Conservation (phyloP, 164 flowering plant species). For the Protea cynaroides region DNA sequence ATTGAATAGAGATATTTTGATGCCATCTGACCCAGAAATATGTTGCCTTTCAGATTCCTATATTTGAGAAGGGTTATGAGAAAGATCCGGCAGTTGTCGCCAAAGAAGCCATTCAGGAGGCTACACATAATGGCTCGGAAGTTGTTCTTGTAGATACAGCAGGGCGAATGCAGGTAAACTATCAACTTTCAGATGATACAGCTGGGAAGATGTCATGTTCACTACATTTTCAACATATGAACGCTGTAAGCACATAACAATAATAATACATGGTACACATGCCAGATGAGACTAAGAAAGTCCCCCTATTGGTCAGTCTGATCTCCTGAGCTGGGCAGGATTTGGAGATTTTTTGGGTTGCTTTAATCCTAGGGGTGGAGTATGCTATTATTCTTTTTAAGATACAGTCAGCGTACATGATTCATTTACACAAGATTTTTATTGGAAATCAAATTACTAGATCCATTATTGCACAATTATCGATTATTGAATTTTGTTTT, state of each 20-base stretch:
- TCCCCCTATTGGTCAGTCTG: not conserved
- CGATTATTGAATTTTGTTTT: too few species aligned
- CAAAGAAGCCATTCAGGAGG: constrained; percentile 96
- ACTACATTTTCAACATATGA: not conserved
- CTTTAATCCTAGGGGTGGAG: too few species aligned
- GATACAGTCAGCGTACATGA: too few species aligned
- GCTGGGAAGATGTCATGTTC: not conserved
- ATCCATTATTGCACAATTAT: too few species aligned
- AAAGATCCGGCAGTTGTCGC: constrained; percentile 97
- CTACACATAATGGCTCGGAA: constrained; percentile 76
- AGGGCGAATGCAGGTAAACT: constrained; percentile 88
- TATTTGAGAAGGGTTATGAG: constrained; percentile 96
- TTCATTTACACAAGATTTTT: too few species aligned
- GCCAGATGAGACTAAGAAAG: not conserved
- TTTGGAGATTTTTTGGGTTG: too few species aligned
- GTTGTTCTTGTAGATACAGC: constrained; percentile 99
- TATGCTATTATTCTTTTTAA: too few species aligned
- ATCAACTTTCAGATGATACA: not conserved
- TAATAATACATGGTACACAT: not conserved
- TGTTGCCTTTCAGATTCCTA: constrained; percentile 55
- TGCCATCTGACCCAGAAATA: constrained; percentile 3
- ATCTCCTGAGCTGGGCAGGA: too few species aligned
- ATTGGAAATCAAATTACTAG: too few species aligned
- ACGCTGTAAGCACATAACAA: not conserved
- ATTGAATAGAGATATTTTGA: not conserved